These are phyloP conservation scores for Thielaviopsis euricoi DNA, from an alignment of 2,329 filamentous ascomycete species.

Conservation along the genomic window DNA sequence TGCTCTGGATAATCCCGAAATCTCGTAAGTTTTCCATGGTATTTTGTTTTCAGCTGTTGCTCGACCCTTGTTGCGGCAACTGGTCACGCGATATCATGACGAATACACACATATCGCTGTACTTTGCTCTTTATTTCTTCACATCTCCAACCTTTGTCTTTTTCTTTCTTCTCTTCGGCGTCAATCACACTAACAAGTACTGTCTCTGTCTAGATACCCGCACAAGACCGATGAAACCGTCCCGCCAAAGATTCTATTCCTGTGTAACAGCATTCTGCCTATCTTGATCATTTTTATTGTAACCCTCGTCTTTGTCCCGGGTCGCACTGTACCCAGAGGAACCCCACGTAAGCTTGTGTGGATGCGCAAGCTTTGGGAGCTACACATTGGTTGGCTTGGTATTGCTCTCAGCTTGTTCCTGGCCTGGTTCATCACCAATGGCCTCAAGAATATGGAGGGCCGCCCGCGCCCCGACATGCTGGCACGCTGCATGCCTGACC, in stretches of 20 bases:
- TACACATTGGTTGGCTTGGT: conserved; percentile 72
- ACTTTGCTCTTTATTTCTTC: background rate
- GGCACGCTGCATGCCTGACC: conserved; percentile 59
- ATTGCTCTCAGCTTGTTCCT: conserved; percentile 55
- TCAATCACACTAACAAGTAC: background rate
- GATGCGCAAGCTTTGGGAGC: conserved; percentile 78
- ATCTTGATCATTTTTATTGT: conserved; percentile 51
- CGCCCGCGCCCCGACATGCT: conserved; percentile 70
- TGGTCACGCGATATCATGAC: background rate
- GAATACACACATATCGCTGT: background rate
- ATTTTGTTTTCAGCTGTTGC: background rate
- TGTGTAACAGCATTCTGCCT: conserved; percentile 49
- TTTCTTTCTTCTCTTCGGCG: background rate
- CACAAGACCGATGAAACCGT: conserved; percentile 56
- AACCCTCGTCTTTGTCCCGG: conserved; percentile 55
- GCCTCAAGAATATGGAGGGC: conserved; percentile 63
- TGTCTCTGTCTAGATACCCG: conserved; percentile 39
- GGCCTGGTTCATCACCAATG: conserved; percentile 67
- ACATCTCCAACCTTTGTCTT: background rate
- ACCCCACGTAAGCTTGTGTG: conserved; percentile 52
- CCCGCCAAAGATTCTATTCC: conserved; percentile 44
- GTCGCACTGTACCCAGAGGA: conserved; percentile 44
- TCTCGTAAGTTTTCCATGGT: conserved; percentile 22
- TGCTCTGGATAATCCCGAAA: conserved; percentile 52
- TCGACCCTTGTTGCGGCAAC: background rate